Percentiles rank a stretch among this genome's conserved stretches.
phyloP scores from a whole-genome alignment of 2,329 filamentous ascomycete species.

The Zelopaecilomyces penicillatus region DNA sequence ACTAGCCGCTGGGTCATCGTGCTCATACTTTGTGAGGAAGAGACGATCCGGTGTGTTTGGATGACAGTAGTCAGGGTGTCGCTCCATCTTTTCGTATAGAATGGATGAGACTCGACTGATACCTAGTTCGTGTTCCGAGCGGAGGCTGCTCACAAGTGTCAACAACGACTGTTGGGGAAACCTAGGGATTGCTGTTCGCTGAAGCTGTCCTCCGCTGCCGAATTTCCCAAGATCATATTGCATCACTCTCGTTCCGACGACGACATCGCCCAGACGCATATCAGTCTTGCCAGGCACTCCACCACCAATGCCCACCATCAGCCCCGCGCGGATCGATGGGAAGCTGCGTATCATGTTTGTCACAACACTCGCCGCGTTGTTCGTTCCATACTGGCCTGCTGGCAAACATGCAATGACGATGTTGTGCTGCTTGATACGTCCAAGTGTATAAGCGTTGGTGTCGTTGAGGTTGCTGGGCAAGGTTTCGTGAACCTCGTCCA shows the following conservation, averaged over 20 bases:
- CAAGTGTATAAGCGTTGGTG: conserved; percentile 16
- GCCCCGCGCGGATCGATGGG: conserved; percentile 13
- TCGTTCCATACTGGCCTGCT: conserved; percentile 21
- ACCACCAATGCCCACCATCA: conserved; percentile 17
- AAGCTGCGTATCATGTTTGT: conserved; percentile 24
- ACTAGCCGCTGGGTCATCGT: too few species aligned
- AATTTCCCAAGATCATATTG: conserved; percentile 11
- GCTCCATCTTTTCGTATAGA: too few species aligned
- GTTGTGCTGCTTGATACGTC: conserved; percentile 20
- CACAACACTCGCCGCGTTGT: conserved; percentile 21
- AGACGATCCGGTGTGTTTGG: too few species aligned
- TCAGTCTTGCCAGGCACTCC: conserved; percentile 8
- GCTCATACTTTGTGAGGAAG: too few species aligned
- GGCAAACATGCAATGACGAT: conserved; percentile 24
- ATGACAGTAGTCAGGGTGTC: too few species aligned
- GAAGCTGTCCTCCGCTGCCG: background rate
- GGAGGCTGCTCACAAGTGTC: background rate
- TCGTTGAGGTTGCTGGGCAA: conserved; percentile 5
- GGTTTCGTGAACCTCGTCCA: conserved; percentile 12
- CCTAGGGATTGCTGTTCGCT: background rate
- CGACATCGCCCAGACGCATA: conserved; percentile 15
- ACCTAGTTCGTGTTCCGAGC: conserved; percentile 14
- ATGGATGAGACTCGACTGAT: background rate
- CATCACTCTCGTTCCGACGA: conserved; percentile 11
- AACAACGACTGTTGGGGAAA: background rate